Evolutionary conservation across 1,139 yeast genomes (phyloP).

Genomic region (Dujonia santamariae): DNA sequence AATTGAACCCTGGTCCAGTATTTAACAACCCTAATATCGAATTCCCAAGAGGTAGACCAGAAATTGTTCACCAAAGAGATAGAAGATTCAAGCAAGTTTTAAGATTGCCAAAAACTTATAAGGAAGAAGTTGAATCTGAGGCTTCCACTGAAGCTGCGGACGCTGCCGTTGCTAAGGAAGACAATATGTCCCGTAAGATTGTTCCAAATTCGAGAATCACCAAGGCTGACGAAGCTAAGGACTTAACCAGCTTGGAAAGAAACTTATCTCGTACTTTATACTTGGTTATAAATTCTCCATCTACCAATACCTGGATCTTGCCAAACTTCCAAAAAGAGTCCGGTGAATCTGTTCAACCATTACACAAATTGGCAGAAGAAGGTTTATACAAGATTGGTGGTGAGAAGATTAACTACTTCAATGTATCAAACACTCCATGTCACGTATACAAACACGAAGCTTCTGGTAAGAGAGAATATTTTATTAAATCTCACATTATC

Average conservation of each 20-base stretch:
- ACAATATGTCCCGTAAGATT: constrained; percentile 67
- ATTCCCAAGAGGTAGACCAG: constrained; percentile 83
- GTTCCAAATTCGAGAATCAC: constrained; percentile 71
- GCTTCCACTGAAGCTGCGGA: constrained; percentile 37
- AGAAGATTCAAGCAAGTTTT: constrained; percentile 78
- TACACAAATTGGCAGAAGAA: constrained; percentile 72
- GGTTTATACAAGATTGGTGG: constrained; percentile 78
- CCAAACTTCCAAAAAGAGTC: constrained; percentile 53
- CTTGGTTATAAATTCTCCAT: constrained; percentile 55
- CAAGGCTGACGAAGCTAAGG: constrained; percentile 66
- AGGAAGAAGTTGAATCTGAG: constrained; percentile 32
- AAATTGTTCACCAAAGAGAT: constrained; percentile 83
- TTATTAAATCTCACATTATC: constrained; percentile 83
- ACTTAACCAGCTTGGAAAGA: constrained; percentile 71
- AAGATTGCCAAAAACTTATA: constrained; percentile 59
- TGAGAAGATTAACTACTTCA: constrained; percentile 74
- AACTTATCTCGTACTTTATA: constrained; percentile 77
- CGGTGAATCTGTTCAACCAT: constrained; percentile 37
- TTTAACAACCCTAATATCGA: constrained; percentile 71
- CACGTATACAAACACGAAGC: constrained; percentile 45
- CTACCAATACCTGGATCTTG: constrained; percentile 61
- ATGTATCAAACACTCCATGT: constrained; percentile 85
- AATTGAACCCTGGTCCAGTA: constrained; percentile 74
- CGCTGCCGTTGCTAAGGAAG: constrained; percentile 25
- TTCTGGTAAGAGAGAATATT: constrained; percentile 43